Conservation (phyloP, 78 protist species). For the Monosiga brevicollis region DNA sequence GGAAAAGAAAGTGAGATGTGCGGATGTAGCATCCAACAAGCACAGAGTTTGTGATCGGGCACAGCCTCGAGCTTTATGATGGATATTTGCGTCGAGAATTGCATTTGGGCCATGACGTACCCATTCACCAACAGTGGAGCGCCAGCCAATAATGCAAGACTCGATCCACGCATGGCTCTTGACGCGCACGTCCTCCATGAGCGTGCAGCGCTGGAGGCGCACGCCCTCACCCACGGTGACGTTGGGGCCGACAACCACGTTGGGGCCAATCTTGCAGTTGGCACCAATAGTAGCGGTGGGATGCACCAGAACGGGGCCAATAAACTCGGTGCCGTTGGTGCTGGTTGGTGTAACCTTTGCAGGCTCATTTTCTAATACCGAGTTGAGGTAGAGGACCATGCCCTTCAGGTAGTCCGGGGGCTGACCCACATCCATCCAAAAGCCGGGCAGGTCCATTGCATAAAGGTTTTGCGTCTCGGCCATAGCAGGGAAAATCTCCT, state of each 20-base stretch:
- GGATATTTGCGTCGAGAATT: no score
- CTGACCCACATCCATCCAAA: constrained; percentile 95
- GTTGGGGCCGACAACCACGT: constrained; percentile 72
- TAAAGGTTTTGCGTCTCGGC: constrained; percentile 65
- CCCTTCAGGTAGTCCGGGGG: constrained; percentile 74
- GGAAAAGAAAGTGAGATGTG: no score
- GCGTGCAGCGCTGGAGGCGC: constrained; percentile 37
- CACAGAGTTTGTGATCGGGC: no score
- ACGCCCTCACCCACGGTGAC: constrained; percentile 66
- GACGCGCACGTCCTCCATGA: constrained; percentile 52
- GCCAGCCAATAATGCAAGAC: constrained; percentile 85
- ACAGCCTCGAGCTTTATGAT: no score
- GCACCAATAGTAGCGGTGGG: constrained; percentile 67
- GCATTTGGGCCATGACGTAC: not conserved
- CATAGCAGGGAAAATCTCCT: constrained; percentile 84
- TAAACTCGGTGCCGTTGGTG: constrained; percentile 2
- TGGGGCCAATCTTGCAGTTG: constrained; percentile 77
- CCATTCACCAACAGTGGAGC: constrained; percentile 71
- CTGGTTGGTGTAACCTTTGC: not conserved
- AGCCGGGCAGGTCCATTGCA: constrained; percentile 69
- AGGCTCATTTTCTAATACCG: not conserved
- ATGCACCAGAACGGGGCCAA: constrained; percentile 29
- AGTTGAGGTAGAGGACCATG: constrained; percentile 17
- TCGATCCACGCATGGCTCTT: constrained; percentile 40
- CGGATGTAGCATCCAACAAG: no score